A percentile compares a stretch with the other conserved stretches of the same genome.
These are phyloP conservation scores for Amanita polypyramis DNA, from an alignment of 768 basidiomycete species.

Conservation along the genomic window DNA sequence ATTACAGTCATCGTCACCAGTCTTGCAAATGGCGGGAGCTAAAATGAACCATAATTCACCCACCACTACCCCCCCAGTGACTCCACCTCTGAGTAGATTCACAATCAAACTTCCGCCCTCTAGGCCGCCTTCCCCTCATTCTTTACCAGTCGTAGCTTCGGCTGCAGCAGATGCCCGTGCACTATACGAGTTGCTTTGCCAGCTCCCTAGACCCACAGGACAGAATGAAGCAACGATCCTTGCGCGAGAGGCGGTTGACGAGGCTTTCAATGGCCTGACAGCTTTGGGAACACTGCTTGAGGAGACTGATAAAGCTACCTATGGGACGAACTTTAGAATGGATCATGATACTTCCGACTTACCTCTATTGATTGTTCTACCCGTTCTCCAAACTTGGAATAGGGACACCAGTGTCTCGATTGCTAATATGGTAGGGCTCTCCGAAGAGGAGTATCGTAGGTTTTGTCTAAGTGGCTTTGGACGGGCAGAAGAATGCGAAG, in stretches of 20 bases:
- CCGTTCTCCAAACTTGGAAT: slow-evolving; percentile 44
- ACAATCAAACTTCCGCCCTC: slow-evolving; percentile 58
- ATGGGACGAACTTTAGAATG: slow-evolving; percentile 25
- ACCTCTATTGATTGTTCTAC: slow-evolving; percentile 66
- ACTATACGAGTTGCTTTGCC: slow-evolving; percentile 48
- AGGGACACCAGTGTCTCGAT: slow-evolving; percentile 29
- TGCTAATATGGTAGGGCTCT: slow-evolving; percentile 42
- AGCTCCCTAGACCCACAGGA: slow-evolving; percentile 50
- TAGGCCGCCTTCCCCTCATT: slow-evolving; percentile 55
- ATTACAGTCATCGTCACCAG: slow-evolving; percentile 23
- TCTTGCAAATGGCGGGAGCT: slow-evolving; percentile 26
- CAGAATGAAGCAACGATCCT: slow-evolving; percentile 37
- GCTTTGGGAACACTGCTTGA: slow-evolving; percentile 51
- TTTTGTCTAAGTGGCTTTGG: slow-evolving; percentile 68
- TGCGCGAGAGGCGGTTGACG: slow-evolving; percentile 75
- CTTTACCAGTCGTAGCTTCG: slow-evolving; percentile 23
- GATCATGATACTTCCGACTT: slow-evolving; percentile 48
- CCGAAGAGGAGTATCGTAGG: slow-evolving; percentile 55
- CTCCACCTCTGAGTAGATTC: slow-evolving; percentile 51
- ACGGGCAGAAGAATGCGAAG: slow-evolving; percentile 65
- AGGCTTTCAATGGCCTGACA: slow-evolving; percentile 58
- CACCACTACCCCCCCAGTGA: slow-evolving; percentile 39
- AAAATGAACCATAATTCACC: slow-evolving; percentile 33
- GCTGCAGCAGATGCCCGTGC: slow-evolving; percentile 49
- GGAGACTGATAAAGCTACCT: slow-evolving; percentile 21